These are phyloP conservation scores for Aaosphaeria arxii DNA, from an alignment of 2,329 filamentous ascomycete genomes.

Conservation along the genomic window DNA sequence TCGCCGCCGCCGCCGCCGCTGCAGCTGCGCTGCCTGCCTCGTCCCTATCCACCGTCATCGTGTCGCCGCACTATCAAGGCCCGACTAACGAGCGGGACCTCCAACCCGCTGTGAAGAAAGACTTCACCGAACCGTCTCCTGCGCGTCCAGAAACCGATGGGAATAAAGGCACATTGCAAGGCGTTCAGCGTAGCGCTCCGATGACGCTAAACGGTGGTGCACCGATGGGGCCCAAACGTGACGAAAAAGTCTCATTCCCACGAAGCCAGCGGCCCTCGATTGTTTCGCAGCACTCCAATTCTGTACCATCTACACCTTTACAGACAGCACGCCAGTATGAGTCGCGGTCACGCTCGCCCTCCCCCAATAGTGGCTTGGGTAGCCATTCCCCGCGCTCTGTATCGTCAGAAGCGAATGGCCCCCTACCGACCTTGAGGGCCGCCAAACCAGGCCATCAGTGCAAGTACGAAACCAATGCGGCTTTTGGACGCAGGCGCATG, in stretches of 20 bases:
- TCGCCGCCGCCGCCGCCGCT: constrained; percentile 11
- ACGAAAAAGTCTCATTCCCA: constrained; percentile 17
- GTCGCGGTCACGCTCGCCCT: constrained; percentile 73
- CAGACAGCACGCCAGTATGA: constrained; percentile 82
- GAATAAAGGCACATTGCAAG: constrained; percentile 27
- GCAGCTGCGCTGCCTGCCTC: constrained; percentile 5
- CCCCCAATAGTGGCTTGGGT: constrained; percentile 67
- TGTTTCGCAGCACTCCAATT: constrained; percentile 71
- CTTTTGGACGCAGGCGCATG: constrained; percentile 80
- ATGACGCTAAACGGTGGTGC: constrained; percentile 34
- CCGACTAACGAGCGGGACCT: constrained; percentile 28
- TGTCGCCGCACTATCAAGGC: constrained; percentile 36
- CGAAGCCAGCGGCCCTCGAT: constrained; percentile 47
- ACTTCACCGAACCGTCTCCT: constrained; percentile 21
- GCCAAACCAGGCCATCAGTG: constrained; percentile 59
- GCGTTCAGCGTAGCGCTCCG: constrained; percentile 34
- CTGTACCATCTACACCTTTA: constrained; percentile 89
- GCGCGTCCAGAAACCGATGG: constrained; percentile 35
- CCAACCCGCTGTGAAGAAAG: constrained; percentile 27
- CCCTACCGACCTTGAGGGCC: constrained; percentile 65
- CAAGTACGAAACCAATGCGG: constrained; percentile 83
- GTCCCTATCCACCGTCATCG: constrained; percentile 33
- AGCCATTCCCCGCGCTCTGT: constrained; percentile 87
- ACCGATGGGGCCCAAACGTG: constrained; percentile 25
- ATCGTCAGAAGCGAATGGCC: constrained; percentile 82